phyloP scores from a whole-genome alignment of 1,284 basidiomycete genomes.

The Tylopilus sp. region DNA sequence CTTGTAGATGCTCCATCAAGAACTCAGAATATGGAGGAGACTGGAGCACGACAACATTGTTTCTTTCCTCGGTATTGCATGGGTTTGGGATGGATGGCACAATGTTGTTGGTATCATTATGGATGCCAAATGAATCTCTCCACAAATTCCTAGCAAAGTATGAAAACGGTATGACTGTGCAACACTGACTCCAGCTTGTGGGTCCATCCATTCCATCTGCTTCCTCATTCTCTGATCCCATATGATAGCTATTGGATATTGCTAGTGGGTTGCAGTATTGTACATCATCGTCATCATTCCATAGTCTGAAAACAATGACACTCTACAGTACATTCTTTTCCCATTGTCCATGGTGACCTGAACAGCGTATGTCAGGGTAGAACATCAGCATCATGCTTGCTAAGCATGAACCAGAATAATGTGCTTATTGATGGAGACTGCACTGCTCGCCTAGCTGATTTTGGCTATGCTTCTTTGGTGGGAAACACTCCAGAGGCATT shows the following conservation, averaged over 20 bases:
- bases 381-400: background rate
- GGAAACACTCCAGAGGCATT: background rate
- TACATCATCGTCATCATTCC: background rate
- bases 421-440: slow-evolving; percentile 6
- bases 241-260: background rate
- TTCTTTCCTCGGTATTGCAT: background rate
- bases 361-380: background rate
- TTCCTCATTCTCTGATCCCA: background rate
- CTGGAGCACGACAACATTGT: background rate
- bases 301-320: background rate
- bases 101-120: background rate
- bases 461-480: background rate
- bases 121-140: background rate
- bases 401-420: slow-evolving; percentile 2
- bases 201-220: background rate
- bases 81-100: slow-evolving; percentile 1
- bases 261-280: background rate
- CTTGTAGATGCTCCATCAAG: background rate
- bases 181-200: slow-evolving; percentile 4
- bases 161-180: background rate
- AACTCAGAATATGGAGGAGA: background rate
- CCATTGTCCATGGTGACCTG: slow-evolving; percentile 4
- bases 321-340: slow-evolving; percentile 3
- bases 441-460: background rate
- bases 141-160: background rate